Percentiles rank a stretch among this genome's conserved stretches.
These are phyloP conservation scores for Fusarium kyushuense DNA, from an alignment of 2,329 filamentous ascomycete species.

Conservation along the genomic window DNA sequence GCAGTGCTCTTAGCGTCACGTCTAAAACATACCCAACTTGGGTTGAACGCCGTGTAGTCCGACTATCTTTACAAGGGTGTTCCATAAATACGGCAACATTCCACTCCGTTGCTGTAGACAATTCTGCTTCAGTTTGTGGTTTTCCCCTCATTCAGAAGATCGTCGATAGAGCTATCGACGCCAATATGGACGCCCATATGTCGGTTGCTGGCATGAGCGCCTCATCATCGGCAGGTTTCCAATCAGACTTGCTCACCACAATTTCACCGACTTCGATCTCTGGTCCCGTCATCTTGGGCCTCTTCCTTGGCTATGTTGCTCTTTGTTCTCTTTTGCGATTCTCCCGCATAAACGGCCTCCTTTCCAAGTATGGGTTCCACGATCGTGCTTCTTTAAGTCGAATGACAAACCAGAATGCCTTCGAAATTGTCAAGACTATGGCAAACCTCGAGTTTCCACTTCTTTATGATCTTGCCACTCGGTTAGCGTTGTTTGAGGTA, in stretches of 20 bases:
- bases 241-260: background rate
- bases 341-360: slow-evolving; percentile 49
- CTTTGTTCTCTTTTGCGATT: slow-evolving; percentile 56
- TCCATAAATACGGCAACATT: slow-evolving; percentile 28
- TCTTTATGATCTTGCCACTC: slow-evolving; percentile 53
- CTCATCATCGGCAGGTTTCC: slow-evolving; percentile 10
- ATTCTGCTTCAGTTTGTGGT: slow-evolving; percentile 6
- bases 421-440: slow-evolving; percentile 56
- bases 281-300: slow-evolving; percentile 29
- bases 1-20: background rate
- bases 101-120: background rate
- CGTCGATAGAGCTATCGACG: background rate
- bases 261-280: slow-evolving; percentile 28
- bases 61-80: slow-evolving; percentile 16
- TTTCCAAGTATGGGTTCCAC: slow-evolving; percentile 49
- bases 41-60: slow-evolving; percentile 5
- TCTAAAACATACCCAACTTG: slow-evolving; percentile 19
- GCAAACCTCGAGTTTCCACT: slow-evolving; percentile 54
- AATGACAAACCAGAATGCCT: slow-evolving; percentile 61
- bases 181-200: slow-evolving; percentile 23
- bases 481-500: slow-evolving; percentile 58
- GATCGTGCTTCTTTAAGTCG: slow-evolving; percentile 53
- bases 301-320: slow-evolving; percentile 49
- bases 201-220: slow-evolving; percentile 14
- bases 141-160: background rate